Conservation (phyloP, 768 basidiomycete species). For the Auricularia auricula-judae region DNA sequence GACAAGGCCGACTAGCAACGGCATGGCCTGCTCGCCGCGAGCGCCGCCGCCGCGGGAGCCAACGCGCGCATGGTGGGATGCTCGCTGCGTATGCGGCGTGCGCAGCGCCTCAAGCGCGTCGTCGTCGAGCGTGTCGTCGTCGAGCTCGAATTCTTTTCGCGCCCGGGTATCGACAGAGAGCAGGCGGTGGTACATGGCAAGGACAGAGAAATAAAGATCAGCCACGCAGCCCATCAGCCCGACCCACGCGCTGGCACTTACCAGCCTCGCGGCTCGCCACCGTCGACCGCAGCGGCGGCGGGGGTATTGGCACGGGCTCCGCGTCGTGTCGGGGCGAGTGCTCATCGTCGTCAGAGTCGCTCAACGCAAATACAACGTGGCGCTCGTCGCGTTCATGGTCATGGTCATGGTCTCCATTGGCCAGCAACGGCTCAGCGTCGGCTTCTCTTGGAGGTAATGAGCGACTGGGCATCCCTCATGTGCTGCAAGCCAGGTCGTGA, state of each 20-base stretch:
- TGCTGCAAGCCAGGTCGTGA: not conserved
- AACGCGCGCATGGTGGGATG: conserved; percentile 22
- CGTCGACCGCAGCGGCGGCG: conserved; percentile 51
- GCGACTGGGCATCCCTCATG: not conserved
- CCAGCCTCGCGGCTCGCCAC: conserved; percentile 70
- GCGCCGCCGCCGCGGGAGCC: conserved; percentile 30
- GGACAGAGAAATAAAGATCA: conserved; percentile 9
- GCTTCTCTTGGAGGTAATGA: not conserved
- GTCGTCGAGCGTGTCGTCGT: conserved; percentile 29
- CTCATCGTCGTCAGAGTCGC: conserved; percentile 41
- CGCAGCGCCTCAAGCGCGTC: not conserved
- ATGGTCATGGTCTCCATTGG: conserved; percentile 4
- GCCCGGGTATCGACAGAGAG: not conserved
- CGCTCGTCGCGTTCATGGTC: conserved; percentile 15
- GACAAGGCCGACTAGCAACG: conserved; percentile 69
- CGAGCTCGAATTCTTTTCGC: conserved; percentile 63
- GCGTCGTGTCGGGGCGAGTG: conserved; percentile 25
- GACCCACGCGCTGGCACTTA: conserved; percentile 33
- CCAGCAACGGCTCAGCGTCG: not conserved
- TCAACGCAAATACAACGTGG: conserved; percentile 40
- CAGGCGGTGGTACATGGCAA: not conserved
- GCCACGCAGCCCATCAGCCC: not conserved
- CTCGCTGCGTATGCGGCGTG: conserved; percentile 9
- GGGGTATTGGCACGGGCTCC: not conserved
- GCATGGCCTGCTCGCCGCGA: conserved; percentile 38